phyloP scores from a whole-genome alignment of 139 green algal genomes.

The Tetradesmus lagerheimii region DNA sequence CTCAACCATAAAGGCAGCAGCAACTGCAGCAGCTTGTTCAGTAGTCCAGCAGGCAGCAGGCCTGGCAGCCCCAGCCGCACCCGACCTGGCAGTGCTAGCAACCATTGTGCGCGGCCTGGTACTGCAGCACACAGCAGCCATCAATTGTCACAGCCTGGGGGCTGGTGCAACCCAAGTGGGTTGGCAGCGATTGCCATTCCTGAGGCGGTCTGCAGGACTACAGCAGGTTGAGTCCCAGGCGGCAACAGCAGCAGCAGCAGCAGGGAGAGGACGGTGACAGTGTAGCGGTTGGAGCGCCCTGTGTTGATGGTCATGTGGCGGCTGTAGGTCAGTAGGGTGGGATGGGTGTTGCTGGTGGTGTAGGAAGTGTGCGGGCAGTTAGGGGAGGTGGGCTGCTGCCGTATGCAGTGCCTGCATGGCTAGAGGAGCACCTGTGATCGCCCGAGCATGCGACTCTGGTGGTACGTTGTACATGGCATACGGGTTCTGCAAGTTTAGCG shows the following conservation, averaged over 20 bases:
- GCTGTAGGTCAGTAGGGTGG: too few species aligned
- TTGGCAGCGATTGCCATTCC: neutral
- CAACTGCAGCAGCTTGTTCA: neutral
- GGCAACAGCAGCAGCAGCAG: neutral
- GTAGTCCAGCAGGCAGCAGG: neutral
- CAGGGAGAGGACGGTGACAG: too few species aligned
- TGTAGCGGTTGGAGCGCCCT: too few species aligned
- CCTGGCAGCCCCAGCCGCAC: neutral
- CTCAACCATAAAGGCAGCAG: neutral
- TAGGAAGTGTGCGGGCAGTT: neutral
- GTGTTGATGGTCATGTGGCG: too few species aligned
- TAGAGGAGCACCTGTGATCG: neutral
- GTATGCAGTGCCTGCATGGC: conserved; percentile 12
- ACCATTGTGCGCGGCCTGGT: neutral
- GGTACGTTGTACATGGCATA: too few species aligned
- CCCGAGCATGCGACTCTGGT: too few species aligned
- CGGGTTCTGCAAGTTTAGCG: too few species aligned
- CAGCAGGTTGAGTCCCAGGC: neutral
- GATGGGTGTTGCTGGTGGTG: neutral
- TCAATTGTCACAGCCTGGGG: neutral
- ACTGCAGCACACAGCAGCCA: neutral
- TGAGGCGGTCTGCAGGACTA: neutral
- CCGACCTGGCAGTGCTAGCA: neutral
- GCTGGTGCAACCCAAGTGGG: neutral
- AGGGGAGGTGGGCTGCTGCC: neutral